Percentiles rank a stretch among this genome's conserved stretches.
Evolutionary conservation across 2,329 filamentous ascomycete species (phyloP).

Genomic region (Pestalotiopsis sp.): DNA sequence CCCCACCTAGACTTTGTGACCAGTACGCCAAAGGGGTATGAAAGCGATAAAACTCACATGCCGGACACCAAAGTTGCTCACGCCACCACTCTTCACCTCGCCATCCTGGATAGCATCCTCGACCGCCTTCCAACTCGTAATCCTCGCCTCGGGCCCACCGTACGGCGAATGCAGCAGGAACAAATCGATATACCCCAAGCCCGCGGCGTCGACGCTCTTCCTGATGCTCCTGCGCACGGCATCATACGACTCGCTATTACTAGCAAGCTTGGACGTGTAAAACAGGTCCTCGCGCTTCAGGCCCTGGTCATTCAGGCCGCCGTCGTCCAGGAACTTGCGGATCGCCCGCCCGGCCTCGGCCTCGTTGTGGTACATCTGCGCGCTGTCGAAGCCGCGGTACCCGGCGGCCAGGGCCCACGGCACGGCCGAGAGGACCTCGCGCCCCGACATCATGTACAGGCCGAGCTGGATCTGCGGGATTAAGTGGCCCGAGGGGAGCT

Average conservation of each 20-base stretch:
- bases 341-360: conserved; percentile 70
- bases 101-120: conserved; percentile 76
- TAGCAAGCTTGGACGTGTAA: conserved; percentile 79
- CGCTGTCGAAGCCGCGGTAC: conserved; percentile 55
- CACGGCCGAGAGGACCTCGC: conserved; percentile 62
- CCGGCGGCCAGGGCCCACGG: conserved; percentile 57
- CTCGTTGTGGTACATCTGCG: conserved; percentile 70
- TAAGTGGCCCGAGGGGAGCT: conserved; percentile 55
- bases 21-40: no score
- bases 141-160: conserved; percentile 67
- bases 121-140: conserved; percentile 76
- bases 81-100: conserved; percentile 71
- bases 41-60: conserved; percentile 54
- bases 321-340: conserved; percentile 52
- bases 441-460: conserved; percentile 70
- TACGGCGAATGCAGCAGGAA: conserved; percentile 82
- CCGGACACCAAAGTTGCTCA: conserved; percentile 78
- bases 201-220: conserved; percentile 64
- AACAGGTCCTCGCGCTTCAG: conserved; percentile 72
- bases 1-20: neutral
- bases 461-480: conserved; percentile 77
- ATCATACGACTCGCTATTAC: conserved; percentile 67
- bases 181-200: conserved; percentile 76
- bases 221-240: conserved; percentile 68
- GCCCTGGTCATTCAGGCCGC: conserved; percentile 44